phyloP scores from a whole-genome alignment of 75 land plant species.

The Isoetes taiwanensis region DNA sequence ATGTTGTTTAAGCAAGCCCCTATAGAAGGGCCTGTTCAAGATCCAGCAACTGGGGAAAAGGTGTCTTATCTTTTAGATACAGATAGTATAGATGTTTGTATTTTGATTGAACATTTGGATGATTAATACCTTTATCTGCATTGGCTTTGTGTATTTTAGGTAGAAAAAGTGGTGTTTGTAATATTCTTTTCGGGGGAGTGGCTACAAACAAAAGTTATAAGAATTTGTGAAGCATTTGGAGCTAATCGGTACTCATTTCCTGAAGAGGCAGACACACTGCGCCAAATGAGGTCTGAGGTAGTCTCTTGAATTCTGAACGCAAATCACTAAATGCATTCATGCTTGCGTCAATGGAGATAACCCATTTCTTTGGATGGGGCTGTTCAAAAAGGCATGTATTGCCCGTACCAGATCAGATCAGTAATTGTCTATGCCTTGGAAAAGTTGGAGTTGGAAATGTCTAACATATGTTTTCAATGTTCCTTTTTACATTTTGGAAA shows the following conservation, averaged over 20 bases:
- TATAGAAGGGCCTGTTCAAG: slow-evolving; percentile 62
- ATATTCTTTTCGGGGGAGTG: slow-evolving; percentile 91
- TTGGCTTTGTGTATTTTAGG: slow-evolving; percentile 24
- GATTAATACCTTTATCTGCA: neutral
- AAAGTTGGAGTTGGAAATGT: neutral
- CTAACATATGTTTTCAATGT: too few species aligned
- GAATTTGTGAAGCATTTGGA: slow-evolving; percentile 95
- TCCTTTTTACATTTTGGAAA: too few species aligned
- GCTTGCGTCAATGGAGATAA: too few species aligned
- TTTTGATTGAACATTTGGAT: too few species aligned
- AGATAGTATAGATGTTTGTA: neutral
- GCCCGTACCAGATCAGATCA: too few species aligned
- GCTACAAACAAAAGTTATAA: slow-evolving; percentile 65
- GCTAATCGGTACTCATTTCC: slow-evolving; percentile 97
- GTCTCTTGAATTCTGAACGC: neutral
- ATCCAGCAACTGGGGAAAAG: slow-evolving; percentile 73
- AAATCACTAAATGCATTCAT: too few species aligned
- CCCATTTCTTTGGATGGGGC: too few species aligned
- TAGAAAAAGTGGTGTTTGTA: slow-evolving; percentile 78
- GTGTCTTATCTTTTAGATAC: slow-evolving; percentile 17
- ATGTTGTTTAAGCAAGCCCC: slow-evolving; percentile 80
- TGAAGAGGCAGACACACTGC: slow-evolving; percentile 57
- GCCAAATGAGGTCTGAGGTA: slow-evolving; percentile 80
- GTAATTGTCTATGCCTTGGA: too few species aligned
- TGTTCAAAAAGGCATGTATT: too few species aligned